phyloP scores from a whole-genome alignment of 208 protist species.

The Blechomonas ayalai region DNA sequence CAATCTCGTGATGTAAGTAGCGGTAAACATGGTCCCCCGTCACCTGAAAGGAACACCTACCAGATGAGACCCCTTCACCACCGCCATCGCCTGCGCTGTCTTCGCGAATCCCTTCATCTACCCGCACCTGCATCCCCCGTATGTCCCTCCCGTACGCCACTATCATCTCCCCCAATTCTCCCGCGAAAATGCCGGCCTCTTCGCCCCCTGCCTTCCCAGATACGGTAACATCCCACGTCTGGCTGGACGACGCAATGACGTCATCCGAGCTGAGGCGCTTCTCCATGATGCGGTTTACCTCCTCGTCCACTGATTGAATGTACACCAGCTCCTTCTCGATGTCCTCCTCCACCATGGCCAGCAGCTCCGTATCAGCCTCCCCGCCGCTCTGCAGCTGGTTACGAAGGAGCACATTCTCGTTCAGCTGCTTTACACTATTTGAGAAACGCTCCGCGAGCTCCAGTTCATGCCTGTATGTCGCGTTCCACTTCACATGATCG shows the following conservation, averaged over 20 bases:
- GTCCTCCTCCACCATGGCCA: constrained; percentile 70
- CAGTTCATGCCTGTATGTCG: constrained; percentile 68
- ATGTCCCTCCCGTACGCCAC: constrained; percentile 48
- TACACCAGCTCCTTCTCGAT: constrained; percentile 26
- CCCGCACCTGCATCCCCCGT: constrained; percentile 27
- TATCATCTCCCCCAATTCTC: constrained; percentile 72
- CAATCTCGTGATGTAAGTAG: constrained; percentile 81
- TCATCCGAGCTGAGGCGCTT: constrained; percentile 61
- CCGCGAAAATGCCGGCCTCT: constrained; percentile 83
- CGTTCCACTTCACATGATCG: constrained; percentile 69
- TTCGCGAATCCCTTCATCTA: constrained; percentile 14
- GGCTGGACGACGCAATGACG: constrained; percentile 59
- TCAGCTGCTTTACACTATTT: constrained; percentile 32
- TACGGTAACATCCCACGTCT: constrained; percentile 57
- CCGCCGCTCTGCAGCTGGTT: constrained; percentile 16
- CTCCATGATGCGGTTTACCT: constrained; percentile 56
- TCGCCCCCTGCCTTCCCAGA: constrained; percentile 78
- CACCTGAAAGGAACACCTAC: constrained; percentile 28
- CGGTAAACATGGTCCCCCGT: constrained; percentile 69
- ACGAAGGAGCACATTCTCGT: constrained; percentile 51
- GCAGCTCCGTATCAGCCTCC: constrained; percentile 59
- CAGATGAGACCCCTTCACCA: background rate
- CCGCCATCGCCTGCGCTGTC: constrained; percentile 4
- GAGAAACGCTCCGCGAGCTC: constrained; percentile 46
- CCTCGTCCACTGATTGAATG: constrained; percentile 36